Evolutionary conservation across 225 moss, liverwort and hornwort species (phyloP).

Genomic region (Lunularia cruciata): DNA sequence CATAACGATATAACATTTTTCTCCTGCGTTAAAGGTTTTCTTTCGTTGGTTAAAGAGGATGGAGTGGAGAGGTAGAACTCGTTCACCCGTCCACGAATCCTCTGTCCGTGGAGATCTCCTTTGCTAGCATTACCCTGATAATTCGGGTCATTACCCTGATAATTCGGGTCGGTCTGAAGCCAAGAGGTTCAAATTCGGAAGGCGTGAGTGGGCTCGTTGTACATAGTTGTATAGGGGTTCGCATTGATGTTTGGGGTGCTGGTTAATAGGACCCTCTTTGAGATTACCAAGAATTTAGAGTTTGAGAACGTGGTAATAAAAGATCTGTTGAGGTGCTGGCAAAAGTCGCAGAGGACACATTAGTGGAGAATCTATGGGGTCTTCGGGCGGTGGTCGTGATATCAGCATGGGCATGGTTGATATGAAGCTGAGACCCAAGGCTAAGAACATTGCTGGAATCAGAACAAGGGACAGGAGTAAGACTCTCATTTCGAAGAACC

Average conservation of each 20-base stretch:
- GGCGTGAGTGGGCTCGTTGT: background rate
- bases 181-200: conserved; percentile 15
- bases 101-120: conserved; percentile 6
- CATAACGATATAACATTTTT: no score
- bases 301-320: background rate
- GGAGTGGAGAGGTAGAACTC: no score
- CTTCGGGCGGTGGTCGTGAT: conserved; percentile 35
- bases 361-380: conserved; percentile 31
- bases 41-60: no score
- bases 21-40: no score
- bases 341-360: background rate
- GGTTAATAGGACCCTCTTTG: background rate
- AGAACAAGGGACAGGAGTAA: conserved; percentile 42
- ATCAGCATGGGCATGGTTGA: conserved; percentile 43
- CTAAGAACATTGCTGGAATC: conserved; percentile 19
- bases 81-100: no score
- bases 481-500: conserved; percentile 59
- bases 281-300: background rate
- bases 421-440: conserved; percentile 44
- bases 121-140: background rate
- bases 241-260: background rate
- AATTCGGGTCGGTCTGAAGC: conserved; percentile 9
- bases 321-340: background rate
- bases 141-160: conserved; percentile 4
- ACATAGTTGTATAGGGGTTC: background rate